Conservation (phyloP, 2,329 filamentous ascomycete genomes). For the Aureobasidium sp. region DNA sequence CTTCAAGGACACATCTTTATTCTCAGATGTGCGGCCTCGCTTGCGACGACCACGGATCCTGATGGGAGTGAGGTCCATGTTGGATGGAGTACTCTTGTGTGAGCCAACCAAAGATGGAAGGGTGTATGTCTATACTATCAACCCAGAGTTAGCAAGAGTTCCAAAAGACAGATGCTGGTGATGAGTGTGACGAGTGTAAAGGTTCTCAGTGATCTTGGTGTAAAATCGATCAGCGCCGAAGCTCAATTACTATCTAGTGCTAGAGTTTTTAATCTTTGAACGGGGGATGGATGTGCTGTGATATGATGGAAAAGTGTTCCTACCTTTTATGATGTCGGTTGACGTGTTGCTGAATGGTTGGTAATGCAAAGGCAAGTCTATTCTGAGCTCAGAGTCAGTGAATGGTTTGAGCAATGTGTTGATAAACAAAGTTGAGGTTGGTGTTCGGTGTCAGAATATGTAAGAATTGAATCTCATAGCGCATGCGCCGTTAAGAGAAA, state of each 20-base stretch:
- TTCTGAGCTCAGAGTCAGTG: slow-evolving; percentile 9
- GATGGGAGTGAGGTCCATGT: slow-evolving; percentile 25
- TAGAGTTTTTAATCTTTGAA: slow-evolving; percentile 56
- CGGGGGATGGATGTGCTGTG: neutral
- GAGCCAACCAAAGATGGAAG: neutral
- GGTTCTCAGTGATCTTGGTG: slow-evolving; percentile 34
- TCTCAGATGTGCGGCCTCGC: neutral
- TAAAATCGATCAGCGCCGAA: slow-evolving; percentile 28
- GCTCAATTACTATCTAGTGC: slow-evolving; percentile 49
- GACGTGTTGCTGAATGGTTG: neutral
- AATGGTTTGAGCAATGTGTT: neutral
- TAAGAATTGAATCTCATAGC: slow-evolving; percentile 87
- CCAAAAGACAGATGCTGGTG: neutral
- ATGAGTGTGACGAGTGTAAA: neutral
- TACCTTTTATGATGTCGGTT: neutral
- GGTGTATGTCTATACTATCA: neutral
- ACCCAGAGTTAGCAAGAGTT: neutral
- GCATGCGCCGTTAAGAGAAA: slow-evolving; percentile 68
- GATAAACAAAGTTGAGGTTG: neutral
- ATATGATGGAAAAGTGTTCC: neutral
- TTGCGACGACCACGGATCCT: slow-evolving; percentile 25
- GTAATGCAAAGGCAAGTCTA: neutral
- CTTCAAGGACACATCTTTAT: neutral
- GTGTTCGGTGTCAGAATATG: slow-evolving; percentile 76
- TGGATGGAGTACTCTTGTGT: neutral